These are phyloP conservation scores for Terana coerulea DNA, from an alignment of 768 basidiomycete genomes.

Conservation along the genomic window DNA sequence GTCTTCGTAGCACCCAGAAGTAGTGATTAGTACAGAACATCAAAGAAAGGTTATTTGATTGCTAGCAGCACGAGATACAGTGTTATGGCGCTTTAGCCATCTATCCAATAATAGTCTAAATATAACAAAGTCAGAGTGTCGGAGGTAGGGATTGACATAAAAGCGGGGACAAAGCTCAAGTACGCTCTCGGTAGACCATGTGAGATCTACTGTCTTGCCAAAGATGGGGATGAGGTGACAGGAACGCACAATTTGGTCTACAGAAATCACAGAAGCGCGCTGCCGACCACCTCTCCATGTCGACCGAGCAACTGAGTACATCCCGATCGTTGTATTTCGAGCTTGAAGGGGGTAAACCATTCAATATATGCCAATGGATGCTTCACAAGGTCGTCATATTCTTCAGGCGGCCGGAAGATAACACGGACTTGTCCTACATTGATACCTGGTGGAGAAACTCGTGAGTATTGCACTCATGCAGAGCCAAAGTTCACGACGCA, in stretches of 20 bases:
- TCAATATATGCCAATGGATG: slow-evolving; percentile 22
- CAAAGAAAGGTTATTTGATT: neutral
- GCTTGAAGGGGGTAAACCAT: slow-evolving; percentile 24
- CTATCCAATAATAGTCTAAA: neutral
- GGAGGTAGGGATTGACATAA: slow-evolving; percentile 17
- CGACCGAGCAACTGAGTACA: slow-evolving; percentile 22
- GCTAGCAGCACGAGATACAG: neutral
- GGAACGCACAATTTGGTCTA: slow-evolving; percentile 22
- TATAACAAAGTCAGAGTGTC: slow-evolving; percentile 13
- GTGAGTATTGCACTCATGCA: neutral
- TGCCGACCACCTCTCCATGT: slow-evolving; percentile 9
- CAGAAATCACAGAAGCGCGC: slow-evolving; percentile 22
- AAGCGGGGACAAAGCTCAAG: slow-evolving; percentile 13
- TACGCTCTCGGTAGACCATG: slow-evolving; percentile 13
- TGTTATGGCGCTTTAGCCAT: neutral
- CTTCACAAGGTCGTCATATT: neutral
- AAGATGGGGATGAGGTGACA: slow-evolving; percentile 30
- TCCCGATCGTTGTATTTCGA: slow-evolving; percentile 9
- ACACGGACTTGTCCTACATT: slow-evolving; percentile 1
- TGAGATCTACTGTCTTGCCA: slow-evolving; percentile 2
- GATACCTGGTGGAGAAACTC: neutral
- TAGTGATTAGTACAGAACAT: neutral
- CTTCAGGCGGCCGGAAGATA: slow-evolving; percentile 1
- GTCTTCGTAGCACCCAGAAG: neutral
- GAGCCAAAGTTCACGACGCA: neutral